These are phyloP conservation scores for Euphrasia arctica DNA, from an alignment of 305 asterid genomes.

Conservation along the genomic window DNA sequence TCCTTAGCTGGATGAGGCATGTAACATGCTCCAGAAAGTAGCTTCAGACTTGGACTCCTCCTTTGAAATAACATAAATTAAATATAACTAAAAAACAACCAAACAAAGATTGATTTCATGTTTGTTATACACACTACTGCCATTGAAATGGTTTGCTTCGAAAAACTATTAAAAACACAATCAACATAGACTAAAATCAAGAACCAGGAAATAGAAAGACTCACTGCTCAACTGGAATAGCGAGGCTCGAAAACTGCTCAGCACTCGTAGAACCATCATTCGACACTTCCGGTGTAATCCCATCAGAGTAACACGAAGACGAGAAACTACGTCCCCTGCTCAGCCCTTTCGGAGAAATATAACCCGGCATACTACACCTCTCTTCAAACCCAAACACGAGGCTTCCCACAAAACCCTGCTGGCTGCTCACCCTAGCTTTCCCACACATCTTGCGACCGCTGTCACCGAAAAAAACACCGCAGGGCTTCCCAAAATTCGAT, in stretches of 20 bases:
- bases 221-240: conserved; percentile 53
- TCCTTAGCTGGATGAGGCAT: conserved; percentile 85
- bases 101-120: neutral
- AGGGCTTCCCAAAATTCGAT: conserved; percentile 45
- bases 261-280: conserved; percentile 40
- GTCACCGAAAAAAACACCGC: conserved; percentile 41
- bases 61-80: neutral
- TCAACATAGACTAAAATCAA: neutral
- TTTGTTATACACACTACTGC: too few species aligned
- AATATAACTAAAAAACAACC: conserved; percentile 16
- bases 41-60: conserved; percentile 44
- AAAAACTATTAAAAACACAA: neutral
- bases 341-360: conserved; percentile 28
- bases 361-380: conserved; percentile 22
- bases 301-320: conserved; percentile 50
- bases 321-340: conserved; percentile 34
- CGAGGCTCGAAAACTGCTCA: conserved; percentile 45
- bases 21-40: conserved; percentile 70
- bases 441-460: conserved; percentile 36
- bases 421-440: conserved; percentile 39
- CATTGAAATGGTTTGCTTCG: neutral
- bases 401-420: conserved; percentile 27
- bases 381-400: conserved; percentile 24
- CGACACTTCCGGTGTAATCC: conserved; percentile 37
- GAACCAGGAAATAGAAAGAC: conserved; percentile 22